Evolutionary conservation across 83 land plant species (phyloP).

Genomic region (Isoetes engelmannii): DNA sequence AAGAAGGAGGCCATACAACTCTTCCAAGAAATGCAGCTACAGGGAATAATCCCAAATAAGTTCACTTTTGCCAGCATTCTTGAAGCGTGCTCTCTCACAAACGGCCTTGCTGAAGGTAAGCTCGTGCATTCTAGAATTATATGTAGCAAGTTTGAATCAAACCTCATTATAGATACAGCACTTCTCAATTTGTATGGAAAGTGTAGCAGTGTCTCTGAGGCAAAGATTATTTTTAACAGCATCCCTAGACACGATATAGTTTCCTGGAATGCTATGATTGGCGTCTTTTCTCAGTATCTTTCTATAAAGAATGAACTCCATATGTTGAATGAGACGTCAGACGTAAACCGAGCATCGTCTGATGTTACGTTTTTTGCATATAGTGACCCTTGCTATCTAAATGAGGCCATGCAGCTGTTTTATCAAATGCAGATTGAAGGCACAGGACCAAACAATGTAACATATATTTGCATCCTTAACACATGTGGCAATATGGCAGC

Average conservation of each 20-base stretch:
- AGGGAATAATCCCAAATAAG: constrained; percentile 23
- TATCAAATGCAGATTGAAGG: too few relatives aligned
- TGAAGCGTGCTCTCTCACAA: constrained; percentile 14
- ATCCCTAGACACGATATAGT: constrained; percentile 18
- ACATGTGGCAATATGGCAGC: too few relatives aligned
- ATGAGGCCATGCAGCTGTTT: too few relatives aligned
- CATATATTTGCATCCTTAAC: too few relatives aligned
- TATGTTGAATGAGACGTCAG: constrained; percentile 21
- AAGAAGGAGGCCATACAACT: constrained; percentile 16
- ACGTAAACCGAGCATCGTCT: constrained; percentile 21
- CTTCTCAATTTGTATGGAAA: constrained; percentile 21
- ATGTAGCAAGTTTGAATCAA: constrained; percentile 11
- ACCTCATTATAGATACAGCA: constrained; percentile 18
- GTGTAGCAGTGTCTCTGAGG: constrained; percentile 24
- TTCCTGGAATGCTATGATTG: constrained; percentile 35
- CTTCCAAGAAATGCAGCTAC: constrained; percentile 20
- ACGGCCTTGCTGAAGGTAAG: constrained; percentile 14
- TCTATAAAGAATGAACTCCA: too few relatives aligned
- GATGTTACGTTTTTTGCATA: constrained; percentile 30
- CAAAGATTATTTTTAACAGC: constrained; percentile 12
- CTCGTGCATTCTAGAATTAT: constrained; percentile 19
- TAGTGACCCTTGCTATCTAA: constrained; percentile 13
- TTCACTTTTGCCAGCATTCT: constrained; percentile 17
- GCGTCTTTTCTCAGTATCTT: too few relatives aligned
- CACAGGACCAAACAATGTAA: too few relatives aligned